Base-by-base conservation (phyloP, 1,284 basidiomycete genomes). In the Rhodotorula glutinis region DNA sequence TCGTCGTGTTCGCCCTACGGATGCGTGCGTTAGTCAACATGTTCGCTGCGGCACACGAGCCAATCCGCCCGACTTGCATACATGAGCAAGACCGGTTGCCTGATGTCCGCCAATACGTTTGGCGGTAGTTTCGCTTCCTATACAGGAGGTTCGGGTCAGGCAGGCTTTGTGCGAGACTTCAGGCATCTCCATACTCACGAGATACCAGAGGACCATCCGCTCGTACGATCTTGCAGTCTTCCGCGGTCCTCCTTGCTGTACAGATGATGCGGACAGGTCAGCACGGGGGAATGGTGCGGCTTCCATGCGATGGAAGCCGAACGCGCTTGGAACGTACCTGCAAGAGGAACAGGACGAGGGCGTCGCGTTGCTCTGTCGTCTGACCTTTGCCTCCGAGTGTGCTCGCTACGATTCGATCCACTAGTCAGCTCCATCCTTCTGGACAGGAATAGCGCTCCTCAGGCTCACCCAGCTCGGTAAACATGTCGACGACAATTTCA, bases 401-500 rank as follows among this genome's bases (percentile, higher is more conserved):
- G 16, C n/a, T 53, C 19, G 30, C 40, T 43, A 23, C 17, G 46
- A 1, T 29, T 3, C 17, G 23, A 17, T n/a, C n/a, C n/a, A n/a
- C n/a, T n/a, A n/a, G n/a, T n/a, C n/a, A n/a, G n/a, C n/a, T n/a
- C n/a, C n/a, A n/a, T n/a, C n/a, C n/a, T n/a, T n/a, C n/a, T n/a
- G n/a, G n/a, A n/a, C n/a, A n/a, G n/a, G n/a, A n/a, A n/a, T n/a
- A n/a, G n/a, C n/a, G n/a, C n/a, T n/a, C 11, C 13, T 16, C 27
- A 16, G 21, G 43, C 63, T n/a, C 29, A 63, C 61, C 47, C 16
- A 63, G 27, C 23, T 63, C 62, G 1, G 41, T 47, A 10, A 63
- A 19, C 17, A 33, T 47, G 30, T 63, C 62, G 56, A 57, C 49
- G 29, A 63, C n/a, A 25, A 57, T 49, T 2, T 57, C 55, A 4